Evolutionary conservation across 2,329 filamentous ascomycete species (phyloP).

Genomic region (Penicillium psychrosexuale): DNA sequence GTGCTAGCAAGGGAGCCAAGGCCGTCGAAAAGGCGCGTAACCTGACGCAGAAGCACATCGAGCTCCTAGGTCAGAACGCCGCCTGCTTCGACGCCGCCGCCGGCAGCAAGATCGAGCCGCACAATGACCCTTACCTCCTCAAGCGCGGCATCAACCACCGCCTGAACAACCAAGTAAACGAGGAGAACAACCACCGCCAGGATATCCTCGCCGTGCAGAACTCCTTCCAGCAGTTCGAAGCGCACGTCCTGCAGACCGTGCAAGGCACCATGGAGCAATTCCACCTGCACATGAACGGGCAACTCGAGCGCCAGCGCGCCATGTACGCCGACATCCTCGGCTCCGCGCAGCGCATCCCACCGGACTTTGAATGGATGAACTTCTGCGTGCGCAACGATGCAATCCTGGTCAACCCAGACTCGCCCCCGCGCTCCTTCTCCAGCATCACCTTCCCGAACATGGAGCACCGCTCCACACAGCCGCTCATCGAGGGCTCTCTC

Average conservation of each 20-base stretch:
- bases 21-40: slow-evolving; percentile 85
- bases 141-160: slow-evolving; percentile 77
- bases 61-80: slow-evolving; percentile 82
- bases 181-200: slow-evolving; percentile 94
- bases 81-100: slow-evolving; percentile 70
- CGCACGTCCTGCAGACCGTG: slow-evolving; percentile 76
- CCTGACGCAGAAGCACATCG: slow-evolving; percentile 90
- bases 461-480: slow-evolving; percentile 72
- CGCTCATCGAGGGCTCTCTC: slow-evolving; percentile 81
- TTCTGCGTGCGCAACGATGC: slow-evolving; percentile 71
- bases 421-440: slow-evolving; percentile 69
- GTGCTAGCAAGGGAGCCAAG: slow-evolving; percentile 81
- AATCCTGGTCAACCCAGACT: slow-evolving; percentile 73
- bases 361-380: slow-evolving; percentile 87
- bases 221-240: slow-evolving; percentile 83
- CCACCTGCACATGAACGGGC: slow-evolving; percentile 72
- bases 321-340: slow-evolving; percentile 82
- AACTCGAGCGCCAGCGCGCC: slow-evolving; percentile 75
- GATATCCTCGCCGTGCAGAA: slow-evolving; percentile 89
- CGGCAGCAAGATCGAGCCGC: slow-evolving; percentile 66
- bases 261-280: slow-evolving; percentile 82
- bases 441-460: slow-evolving; percentile 84
- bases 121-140: slow-evolving; percentile 84
- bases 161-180: slow-evolving; percentile 82
- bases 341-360: slow-evolving; percentile 71